phyloP scores from a whole-genome alignment of 2,329 filamentous ascomycete species.

The Colletotrichum simmondsii region DNA sequence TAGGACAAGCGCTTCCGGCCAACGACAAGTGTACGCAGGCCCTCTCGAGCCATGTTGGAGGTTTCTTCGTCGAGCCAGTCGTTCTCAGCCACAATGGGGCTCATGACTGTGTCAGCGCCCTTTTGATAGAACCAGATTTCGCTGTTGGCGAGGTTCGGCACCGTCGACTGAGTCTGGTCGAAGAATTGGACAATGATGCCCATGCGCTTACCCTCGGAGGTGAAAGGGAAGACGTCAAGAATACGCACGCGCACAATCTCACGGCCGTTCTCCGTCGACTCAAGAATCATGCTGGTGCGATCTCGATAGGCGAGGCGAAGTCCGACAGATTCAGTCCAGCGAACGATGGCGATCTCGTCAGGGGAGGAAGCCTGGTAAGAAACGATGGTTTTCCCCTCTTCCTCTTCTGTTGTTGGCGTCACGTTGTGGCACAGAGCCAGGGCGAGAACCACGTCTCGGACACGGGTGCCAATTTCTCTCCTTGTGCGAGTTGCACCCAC shows the following conservation, averaged over 20 bases:
- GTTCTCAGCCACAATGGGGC: slow-evolving; percentile 92
- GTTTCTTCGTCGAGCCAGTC: slow-evolving; percentile 99
- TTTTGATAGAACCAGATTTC: slow-evolving; percentile 99
- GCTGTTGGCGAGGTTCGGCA: slow-evolving; percentile 63
- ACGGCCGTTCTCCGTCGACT: slow-evolving; percentile 78
- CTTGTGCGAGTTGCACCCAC: slow-evolving; percentile 81
- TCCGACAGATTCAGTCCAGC: slow-evolving; percentile 93
- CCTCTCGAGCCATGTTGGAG: slow-evolving; percentile 99
- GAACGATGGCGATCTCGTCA: slow-evolving; percentile 97
- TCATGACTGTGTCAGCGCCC: slow-evolving; percentile 98
- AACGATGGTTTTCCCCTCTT: slow-evolving; percentile 79
- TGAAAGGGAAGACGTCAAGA: slow-evolving; percentile 96
- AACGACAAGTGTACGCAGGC: slow-evolving; percentile 91
- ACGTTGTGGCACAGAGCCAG: slow-evolving; percentile 97
- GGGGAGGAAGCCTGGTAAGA: slow-evolving; percentile 97
- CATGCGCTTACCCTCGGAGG: slow-evolving; percentile 98
- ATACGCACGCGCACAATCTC: slow-evolving; percentile 87
- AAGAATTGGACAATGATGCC: slow-evolving; percentile 93
- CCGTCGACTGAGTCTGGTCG: slow-evolving; percentile 62
- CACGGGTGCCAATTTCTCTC: slow-evolving; percentile 91
- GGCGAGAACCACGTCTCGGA: slow-evolving; percentile 92
- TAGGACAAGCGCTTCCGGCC: slow-evolving; percentile 87
- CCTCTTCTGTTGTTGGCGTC: slow-evolving; percentile 88
- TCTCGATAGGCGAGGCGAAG: slow-evolving; percentile 87
- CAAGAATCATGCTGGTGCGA: slow-evolving; percentile 84